These are phyloP conservation scores for Artemisia tridentata DNA, from an alignment of 129 eudicot genomes.

Conservation along the genomic window DNA sequence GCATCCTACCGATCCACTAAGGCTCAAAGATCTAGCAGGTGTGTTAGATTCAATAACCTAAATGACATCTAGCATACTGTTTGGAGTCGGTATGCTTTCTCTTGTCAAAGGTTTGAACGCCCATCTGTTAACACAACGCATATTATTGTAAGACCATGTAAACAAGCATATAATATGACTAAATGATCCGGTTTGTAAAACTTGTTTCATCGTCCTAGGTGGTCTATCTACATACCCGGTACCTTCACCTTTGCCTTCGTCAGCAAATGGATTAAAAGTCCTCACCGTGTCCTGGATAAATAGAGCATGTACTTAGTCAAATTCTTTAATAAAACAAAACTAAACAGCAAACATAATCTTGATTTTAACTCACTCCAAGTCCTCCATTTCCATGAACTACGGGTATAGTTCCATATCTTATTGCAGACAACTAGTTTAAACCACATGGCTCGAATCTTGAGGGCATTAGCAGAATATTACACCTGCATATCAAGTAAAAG, in stretches of 20 bases:
- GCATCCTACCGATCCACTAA: no score
- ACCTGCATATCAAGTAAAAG: conserved; percentile 46
- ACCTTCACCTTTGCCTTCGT: conserved; percentile 84
- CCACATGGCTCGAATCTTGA: conserved; percentile 99
- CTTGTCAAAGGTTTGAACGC: conserved; percentile 18
- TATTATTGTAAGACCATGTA: conserved; percentile 1
- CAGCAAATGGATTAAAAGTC: conserved; percentile 81
- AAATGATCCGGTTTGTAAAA: neutral
- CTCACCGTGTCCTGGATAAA: conserved; percentile 74
- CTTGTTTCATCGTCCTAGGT: neutral
- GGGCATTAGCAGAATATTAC: conserved; percentile 98
- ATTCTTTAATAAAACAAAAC: neutral
- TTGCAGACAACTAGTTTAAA: conserved; percentile 88
- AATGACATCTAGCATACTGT: conserved; percentile 14
- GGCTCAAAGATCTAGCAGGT: no score
- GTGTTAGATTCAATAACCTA: no score
- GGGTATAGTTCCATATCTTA: conserved; percentile 95
- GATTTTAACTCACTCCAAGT: conserved; percentile 70
- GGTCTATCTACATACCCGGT: conserved; percentile 75
- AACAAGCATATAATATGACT: neutral
- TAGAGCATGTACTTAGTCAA: neutral
- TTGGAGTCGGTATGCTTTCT: conserved; percentile 13
- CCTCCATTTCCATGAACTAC: conserved; percentile 95
- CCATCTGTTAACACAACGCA: conserved; percentile 5
- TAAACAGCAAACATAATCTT: neutral